Evolutionary conservation across 2,329 filamentous ascomycete genomes (phyloP).

Genomic region (Calonectria pauciramosa): DNA sequence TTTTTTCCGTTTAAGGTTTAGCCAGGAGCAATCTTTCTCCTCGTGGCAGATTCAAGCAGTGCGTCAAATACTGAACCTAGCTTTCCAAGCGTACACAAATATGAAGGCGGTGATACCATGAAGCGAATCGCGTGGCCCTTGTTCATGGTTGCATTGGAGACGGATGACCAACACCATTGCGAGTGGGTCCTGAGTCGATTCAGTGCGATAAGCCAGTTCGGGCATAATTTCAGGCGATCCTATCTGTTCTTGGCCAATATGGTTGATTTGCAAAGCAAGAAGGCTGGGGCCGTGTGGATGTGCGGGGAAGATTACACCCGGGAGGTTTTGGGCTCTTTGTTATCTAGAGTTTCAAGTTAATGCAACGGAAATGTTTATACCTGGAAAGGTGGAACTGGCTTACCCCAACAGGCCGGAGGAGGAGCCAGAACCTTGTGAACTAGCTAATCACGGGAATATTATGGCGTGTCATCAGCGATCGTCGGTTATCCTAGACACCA

Average conservation of each 20-base stretch:
- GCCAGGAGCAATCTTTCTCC: not conserved
- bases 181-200: constrained; percentile 52
- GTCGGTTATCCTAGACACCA: too few relatives aligned
- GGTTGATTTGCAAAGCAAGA: constrained; percentile 38
- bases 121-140: constrained; percentile 51
- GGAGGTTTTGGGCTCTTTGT: constrained; percentile 34
- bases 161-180: constrained; percentile 47
- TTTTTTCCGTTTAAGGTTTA: constrained; percentile 29
- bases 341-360: constrained; percentile 24
- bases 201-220: constrained; percentile 45
- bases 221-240: constrained; percentile 49
- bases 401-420: too few relatives aligned
- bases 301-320: constrained; percentile 30
- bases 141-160: constrained; percentile 52
- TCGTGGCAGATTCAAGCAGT: constrained; percentile 5
- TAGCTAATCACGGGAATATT: too few relatives aligned
- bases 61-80: constrained; percentile 45
- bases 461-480: too few relatives aligned
- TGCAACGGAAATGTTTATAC: not conserved
- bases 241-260: constrained; percentile 42
- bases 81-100: constrained; percentile 50
- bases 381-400: not conserved
- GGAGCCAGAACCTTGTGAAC: too few relatives aligned
- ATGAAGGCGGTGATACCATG: constrained; percentile 48
- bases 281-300: constrained; percentile 26